Evolutionary conservation across 2,329 filamentous ascomycete genomes (phyloP), one percentile per base, ranked within the genome.

Genomic region (Sporothrix sp.): DNA sequence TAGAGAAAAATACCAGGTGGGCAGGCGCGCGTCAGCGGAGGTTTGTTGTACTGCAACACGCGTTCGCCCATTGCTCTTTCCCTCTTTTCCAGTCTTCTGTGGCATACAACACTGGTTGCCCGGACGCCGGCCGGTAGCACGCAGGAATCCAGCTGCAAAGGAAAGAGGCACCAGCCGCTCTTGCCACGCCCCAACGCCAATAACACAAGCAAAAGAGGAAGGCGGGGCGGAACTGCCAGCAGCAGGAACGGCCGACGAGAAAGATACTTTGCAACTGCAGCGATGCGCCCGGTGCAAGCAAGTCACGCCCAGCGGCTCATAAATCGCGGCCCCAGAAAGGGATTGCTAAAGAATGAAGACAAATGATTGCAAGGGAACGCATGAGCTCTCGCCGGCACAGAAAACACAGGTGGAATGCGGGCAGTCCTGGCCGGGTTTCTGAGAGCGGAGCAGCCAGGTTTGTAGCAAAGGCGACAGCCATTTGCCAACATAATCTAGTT

Each of bases 101-200:
- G 43, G n/a, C 25, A 36, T 45, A 49, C 40, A 38, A 38, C 21
- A 23, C n/a, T 46, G 44, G 52, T 54, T 54, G 52, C 49, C 52
- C 52, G 39, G 52, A 40, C 18, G 48, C 27, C 48, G 21, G 44
- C 27, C 33, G n/a, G 38, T 27, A 21, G 20, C 18, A 27, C 18
- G 32, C 35, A 36, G 44, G 13, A 42, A 44, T 32, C 38, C 38
- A 40, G 38, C 33, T 44, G 37, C 16, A 13, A 28, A 33, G 52
- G 52, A 54, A 54, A 48, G 52, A 54, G 36, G 45, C 45, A 51
- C 52, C 40, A 28, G 28, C 28, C 20, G 48, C 35, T 54, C 52
- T 47, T 54, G 39, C 49, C 52, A n/a, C 13, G 16, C 36, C 44
- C 33, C 32, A 48, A 11, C 30, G 35, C 35, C 27, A 28, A 20